These are phyloP conservation scores for Alternaria brassicae DNA, from an alignment of 2,329 filamentous ascomycete genomes.

Conservation along the genomic window DNA sequence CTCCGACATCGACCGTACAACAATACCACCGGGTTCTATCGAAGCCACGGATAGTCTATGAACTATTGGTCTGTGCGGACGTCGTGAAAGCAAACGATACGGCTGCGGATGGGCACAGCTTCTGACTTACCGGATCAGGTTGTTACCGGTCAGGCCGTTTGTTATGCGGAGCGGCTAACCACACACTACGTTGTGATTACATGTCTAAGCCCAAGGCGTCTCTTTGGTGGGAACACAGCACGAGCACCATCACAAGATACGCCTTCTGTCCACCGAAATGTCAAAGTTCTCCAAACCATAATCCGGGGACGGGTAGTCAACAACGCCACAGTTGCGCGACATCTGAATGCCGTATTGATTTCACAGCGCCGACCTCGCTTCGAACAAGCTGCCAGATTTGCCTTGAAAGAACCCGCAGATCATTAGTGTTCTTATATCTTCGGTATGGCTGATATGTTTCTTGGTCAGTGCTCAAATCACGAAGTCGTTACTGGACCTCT, in stretches of 20 bases:
- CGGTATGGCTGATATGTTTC: conserved; percentile 17
- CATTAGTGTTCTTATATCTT: conserved; percentile 22
- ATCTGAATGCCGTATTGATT: conserved; percentile 40
- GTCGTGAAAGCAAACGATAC: conserved; percentile 34
- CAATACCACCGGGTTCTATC: conserved; percentile 38
- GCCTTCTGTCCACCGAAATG: conserved; percentile 27
- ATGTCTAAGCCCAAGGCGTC: conserved; percentile 24
- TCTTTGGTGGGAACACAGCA: conserved; percentile 30
- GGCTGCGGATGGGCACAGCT: conserved; percentile 22
- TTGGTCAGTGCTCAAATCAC: conserved; percentile 30
- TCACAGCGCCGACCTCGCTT: conserved; percentile 26
- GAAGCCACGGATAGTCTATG: conserved; percentile 32
- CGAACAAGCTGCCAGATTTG: conserved; percentile 21
- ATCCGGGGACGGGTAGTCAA: conserved; percentile 34
- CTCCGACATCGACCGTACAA: conserved; percentile 34
- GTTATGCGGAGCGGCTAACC: conserved; percentile 27
- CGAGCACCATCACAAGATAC: conserved; percentile 41
- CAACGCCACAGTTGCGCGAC: conserved; percentile 47
- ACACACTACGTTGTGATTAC: conserved; percentile 26
- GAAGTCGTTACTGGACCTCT: conserved; percentile 9
- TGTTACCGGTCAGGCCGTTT: conserved; percentile 31
- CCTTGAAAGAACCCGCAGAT: conserved; percentile 6
- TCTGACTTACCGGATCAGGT: conserved; percentile 29
- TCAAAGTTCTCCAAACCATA: conserved; percentile 30
- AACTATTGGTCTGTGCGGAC: conserved; percentile 48